Evolutionary conservation across 1,284 basidiomycete species (phyloP), one percentile per base, ranked within the genome.

Genomic region (Flammula alnicola): DNA sequence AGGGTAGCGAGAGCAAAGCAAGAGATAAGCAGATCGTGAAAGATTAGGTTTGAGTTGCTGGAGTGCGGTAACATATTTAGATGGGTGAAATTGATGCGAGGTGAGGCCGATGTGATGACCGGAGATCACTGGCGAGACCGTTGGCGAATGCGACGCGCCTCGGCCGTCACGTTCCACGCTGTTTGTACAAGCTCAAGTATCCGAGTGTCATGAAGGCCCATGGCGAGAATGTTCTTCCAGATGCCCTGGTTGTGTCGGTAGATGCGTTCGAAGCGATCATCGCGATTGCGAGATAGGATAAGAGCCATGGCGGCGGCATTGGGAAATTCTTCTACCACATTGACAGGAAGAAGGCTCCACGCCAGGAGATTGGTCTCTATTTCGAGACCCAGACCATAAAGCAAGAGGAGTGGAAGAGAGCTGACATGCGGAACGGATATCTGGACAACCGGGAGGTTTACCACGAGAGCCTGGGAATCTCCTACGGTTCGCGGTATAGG

Each of bases 291-390:
- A 7, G 73, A 69, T 59, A 81, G 69, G 29, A 71, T 68, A 25
- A 72, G 66, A 1, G 81, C 73, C 83, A 86, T 85, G 9, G 74
- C 73, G 3, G 78, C 71, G 10, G 76, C 71, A 39, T 83, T 76
- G 1, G 85, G 76, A 53, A 78, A 78, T 50, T 78, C 75, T 39
- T 67, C 72, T 14, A 78, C 71, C 11, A 73, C 75, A 20, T 68
- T 53, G 5, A 69, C 56, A 4, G 76, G 75, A 10, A 78, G 71
- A 19, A 78, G 67, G 19, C 63, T 67, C 47, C 63, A 66, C 3
- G 73, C 68, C 19, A 78, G 63, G 23, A 62, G 51, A 46, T 74
- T 70, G 22, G 61, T 58, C 26, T 75, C 63, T 5, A 58, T 69
- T 57, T 78, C 75, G 35, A 77, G 63, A 14, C 66, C 62, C 41